Percentiles rank a stretch among this genome's conserved stretches.
These are phyloP conservation scores for Ophiostoma australiae DNA, from an alignment of 2,329 filamentous ascomycete genomes.

Conservation along the genomic window DNA sequence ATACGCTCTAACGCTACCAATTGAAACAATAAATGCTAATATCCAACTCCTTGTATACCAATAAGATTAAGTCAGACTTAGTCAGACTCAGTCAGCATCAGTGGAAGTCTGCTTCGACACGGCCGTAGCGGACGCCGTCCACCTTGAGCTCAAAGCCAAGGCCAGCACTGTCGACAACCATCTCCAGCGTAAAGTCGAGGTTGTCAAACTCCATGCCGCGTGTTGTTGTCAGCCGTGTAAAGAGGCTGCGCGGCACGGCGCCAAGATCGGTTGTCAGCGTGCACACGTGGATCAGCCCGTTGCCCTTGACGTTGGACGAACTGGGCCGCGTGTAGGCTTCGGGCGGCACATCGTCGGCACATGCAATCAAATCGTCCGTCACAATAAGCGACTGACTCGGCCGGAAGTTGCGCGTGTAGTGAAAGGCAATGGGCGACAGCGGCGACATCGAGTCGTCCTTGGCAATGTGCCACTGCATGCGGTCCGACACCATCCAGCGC, in stretches of 20 bases:
- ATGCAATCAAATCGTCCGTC: slow-evolving; percentile 74
- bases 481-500: slow-evolving; percentile 75
- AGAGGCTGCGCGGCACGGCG: slow-evolving; percentile 67
- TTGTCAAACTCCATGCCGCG: slow-evolving; percentile 77
- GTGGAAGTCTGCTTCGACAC: slow-evolving; percentile 74
- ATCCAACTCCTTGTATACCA: background rate
- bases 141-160: slow-evolving; percentile 74
- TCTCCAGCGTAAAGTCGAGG: slow-evolving; percentile 74
- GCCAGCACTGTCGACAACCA: slow-evolving; percentile 74
- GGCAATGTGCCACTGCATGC: slow-evolving; percentile 82
- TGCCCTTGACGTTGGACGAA: slow-evolving; percentile 28
- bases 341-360: slow-evolving; percentile 63
- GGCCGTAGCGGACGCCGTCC: slow-evolving; percentile 69
- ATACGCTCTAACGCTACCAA: background rate
- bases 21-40: background rate
- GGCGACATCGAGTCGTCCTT: slow-evolving; percentile 74
- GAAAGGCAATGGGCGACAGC: slow-evolving; percentile 70
- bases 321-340: slow-evolving; percentile 44
- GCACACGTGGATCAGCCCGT: slow-evolving; percentile 63
- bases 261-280: slow-evolving; percentile 75
- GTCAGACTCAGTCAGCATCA: slow-evolving; percentile 32
- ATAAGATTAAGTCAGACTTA: background rate
- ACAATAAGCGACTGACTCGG: slow-evolving; percentile 72
- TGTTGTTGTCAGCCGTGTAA: slow-evolving; percentile 71
- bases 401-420: slow-evolving; percentile 80